A percentile compares a stretch with the other conserved stretches of the same genome.
Conservation (phyloP, 768 basidiomycete species). For the Calocera viscosa region DNA sequence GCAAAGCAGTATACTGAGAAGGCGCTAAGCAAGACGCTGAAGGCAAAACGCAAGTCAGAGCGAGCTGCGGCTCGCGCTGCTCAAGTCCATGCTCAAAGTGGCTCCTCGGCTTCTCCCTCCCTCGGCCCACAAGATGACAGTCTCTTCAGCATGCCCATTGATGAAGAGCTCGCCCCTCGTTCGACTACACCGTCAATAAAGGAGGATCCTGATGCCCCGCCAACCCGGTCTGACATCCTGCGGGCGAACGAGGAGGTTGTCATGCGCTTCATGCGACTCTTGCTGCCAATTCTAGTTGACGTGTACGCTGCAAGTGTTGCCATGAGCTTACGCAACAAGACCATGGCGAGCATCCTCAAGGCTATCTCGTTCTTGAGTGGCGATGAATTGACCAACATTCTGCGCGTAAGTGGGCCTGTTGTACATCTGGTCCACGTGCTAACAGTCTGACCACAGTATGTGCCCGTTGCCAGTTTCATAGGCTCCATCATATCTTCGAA, state of each 20-base stretch:
- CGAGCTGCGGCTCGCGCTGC: constrained; percentile 17
- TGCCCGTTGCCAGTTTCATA: constrained; percentile 89
- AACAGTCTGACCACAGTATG: constrained; percentile 42
- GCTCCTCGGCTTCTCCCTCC: constrained; percentile 13
- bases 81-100: constrained; percentile 13
- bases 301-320: constrained; percentile 98
- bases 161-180: not conserved
- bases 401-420: constrained; percentile 47
- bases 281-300: constrained; percentile 89
- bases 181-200: constrained; percentile 15
- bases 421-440: no score
- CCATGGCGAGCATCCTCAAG: constrained; percentile 75
- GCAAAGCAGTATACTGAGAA: constrained; percentile 84
- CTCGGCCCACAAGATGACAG: not conserved
- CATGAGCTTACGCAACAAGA: constrained; percentile 74
- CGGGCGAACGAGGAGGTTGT: constrained; percentile 65
- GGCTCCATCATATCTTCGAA: constrained; percentile 86
- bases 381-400: constrained; percentile 58
- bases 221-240: constrained; percentile 52
- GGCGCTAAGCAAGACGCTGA: constrained; percentile 57
- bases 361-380: constrained; percentile 80
- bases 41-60: constrained; percentile 64
- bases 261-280: constrained; percentile 70
- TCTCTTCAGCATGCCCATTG: not conserved
- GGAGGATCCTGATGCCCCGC: constrained; percentile 35